Evolutionary conservation across 2,329 filamentous ascomycete species (phyloP), one percentile per base, ranked within the genome.

Genomic region (Hymenotorrendiella dingleyae): DNA sequence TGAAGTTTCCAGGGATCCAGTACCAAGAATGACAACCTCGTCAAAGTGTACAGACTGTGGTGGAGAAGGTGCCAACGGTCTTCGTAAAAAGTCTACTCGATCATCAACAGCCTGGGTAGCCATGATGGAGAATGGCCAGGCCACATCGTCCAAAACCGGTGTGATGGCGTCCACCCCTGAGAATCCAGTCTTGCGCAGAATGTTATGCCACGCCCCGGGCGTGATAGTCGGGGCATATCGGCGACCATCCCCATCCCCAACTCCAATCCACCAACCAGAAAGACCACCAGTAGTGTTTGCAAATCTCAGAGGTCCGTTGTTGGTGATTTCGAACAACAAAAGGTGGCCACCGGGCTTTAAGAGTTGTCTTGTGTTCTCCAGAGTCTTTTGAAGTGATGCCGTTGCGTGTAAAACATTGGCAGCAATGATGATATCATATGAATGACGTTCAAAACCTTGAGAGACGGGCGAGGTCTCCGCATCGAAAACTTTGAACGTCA

Each of bases 101-200:
- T 58, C 46, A 43, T 66, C 57, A 1, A 64, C 52, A 2, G 64
- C 64, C 32, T 66, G 64, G 1, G 60, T 48, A 2, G 57, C 33
- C 34, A 65, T 55, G 3, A 64, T 52, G 5, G 55, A 57, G 2
- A 54, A 50, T 0, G 38, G 40, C 12, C n/a, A 33, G 9, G 30
- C 16, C 4, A 46, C 17, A 6, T 11, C 19, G n/a, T 46, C 41
- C 4, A 27, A 17, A 14, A 48, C 21, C 14, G 46, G 44, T 1
- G 54, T 53, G 16, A 46, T 33, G 3, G 53, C 39, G 36, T 62
- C 59, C 16, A 59, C 38, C 10, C 60, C 60, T 2, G 57, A 55
- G 47, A 62, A 63, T 10, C 59, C 59, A 14, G 51, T 49, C 2
- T 49, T 40, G 3, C 40, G 43, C 7, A 61, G 37, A 5, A 55